Evolutionary conservation across 1,284 basidiomycete genomes (phyloP).

Genomic region (Phylloporus sp.): DNA sequence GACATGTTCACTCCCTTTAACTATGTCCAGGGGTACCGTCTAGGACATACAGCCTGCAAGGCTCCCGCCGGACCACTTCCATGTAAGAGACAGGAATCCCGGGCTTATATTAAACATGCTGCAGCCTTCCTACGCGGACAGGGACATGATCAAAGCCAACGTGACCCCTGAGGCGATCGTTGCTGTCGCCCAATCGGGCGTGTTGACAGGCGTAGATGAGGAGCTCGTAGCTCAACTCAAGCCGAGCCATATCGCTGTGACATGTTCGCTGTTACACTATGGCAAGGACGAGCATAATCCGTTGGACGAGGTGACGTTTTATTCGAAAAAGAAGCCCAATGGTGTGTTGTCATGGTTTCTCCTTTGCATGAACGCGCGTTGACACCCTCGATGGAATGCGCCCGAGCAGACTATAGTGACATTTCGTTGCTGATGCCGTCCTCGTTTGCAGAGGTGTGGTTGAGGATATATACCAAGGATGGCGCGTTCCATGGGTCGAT

Average conservation of each 20-base stretch:
- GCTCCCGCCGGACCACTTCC: no score
- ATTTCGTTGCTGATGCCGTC: conserved; percentile 65
- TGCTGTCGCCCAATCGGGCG: conserved; percentile 27
- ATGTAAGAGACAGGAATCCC: no score
- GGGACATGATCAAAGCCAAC: conserved; percentile 41
- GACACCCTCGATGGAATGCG: conserved; percentile 41
- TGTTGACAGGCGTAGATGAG: conserved; percentile 29
- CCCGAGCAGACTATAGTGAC: conserved; percentile 54
- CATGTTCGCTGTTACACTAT: conserved; percentile 66
- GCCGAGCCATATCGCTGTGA: conserved; percentile 63
- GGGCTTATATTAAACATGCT: no score
- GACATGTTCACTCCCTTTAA: no score
- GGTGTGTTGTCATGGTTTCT: conserved; percentile 38
- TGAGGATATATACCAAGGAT: conserved; percentile 73
- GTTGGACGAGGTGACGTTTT: conserved; percentile 69
- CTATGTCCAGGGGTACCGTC: no score
- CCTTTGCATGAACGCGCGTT: neutral
- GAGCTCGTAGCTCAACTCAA: conserved; percentile 43
- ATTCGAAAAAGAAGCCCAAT: conserved; percentile 66
- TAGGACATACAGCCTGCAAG: no score
- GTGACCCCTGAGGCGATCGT: conserved; percentile 63
- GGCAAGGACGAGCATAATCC: conserved; percentile 76
- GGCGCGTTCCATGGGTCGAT: conserved; percentile 54
- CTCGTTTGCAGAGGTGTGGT: conserved; percentile 63
- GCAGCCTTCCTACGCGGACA: no score